Conservation (phyloP, 1,139 yeast species). For the Geotrichum cucujoidarum region DNA sequence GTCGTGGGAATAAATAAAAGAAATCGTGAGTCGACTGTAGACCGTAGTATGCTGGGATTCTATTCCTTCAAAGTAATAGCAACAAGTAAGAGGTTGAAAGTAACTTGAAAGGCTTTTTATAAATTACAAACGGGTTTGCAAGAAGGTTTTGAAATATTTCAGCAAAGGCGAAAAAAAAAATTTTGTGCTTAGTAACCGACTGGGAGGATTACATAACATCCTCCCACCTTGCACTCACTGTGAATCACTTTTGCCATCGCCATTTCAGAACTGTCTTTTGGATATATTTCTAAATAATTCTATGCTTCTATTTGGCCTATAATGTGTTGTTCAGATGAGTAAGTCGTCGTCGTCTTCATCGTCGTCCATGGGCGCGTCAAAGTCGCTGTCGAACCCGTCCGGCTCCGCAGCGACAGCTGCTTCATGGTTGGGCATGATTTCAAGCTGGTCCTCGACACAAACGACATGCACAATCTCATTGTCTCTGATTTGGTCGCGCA, state of each 20-base stretch:
- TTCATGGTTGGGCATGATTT: conserved; percentile 82
- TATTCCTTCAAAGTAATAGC: too few species aligned
- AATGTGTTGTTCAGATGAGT: too few species aligned
- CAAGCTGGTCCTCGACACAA: conserved; percentile 55
- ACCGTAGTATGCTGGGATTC: too few species aligned
- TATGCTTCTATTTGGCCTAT: too few species aligned
- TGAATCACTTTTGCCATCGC: neutral
- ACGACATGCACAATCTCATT: conserved; percentile 74
- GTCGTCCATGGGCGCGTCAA: conserved; percentile 2
- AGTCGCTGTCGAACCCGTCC: neutral
- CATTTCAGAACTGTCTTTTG: too few species aligned
- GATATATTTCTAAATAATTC: too few species aligned
- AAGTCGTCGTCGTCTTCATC: conserved; percentile 2
- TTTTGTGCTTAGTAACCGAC: neutral
- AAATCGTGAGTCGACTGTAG: too few species aligned
- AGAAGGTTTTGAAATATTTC: neutral
- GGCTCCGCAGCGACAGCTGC: neutral
- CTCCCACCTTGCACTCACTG: neutral
- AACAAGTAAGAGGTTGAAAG: too few species aligned
- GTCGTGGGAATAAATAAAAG: too few species aligned
- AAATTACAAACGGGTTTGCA: too few species aligned
- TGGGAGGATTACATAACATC: neutral
- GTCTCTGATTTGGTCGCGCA: conserved; percentile 81
- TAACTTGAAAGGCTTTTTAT: too few species aligned
- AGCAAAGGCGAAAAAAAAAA: neutral